A percentile compares a stretch with the other conserved stretches of the same genome.
phyloP scores from a whole-genome alignment of 306 rosid species.

The Pyrus communis region DNA sequence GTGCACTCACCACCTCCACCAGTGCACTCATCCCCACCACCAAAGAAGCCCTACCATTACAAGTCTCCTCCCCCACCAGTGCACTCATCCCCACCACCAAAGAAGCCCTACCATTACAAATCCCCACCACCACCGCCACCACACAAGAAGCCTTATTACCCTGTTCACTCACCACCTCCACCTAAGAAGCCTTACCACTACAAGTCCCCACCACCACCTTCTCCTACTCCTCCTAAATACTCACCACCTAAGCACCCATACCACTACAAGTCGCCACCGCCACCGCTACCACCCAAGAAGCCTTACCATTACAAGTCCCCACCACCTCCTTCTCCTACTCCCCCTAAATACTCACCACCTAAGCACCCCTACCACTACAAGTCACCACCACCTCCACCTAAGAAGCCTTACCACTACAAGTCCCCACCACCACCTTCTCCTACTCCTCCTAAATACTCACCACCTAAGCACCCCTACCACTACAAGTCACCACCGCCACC shows the following conservation, averaged over 20 bases:
- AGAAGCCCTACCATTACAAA: not conserved
- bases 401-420: not conserved
- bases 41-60: too few relatives aligned
- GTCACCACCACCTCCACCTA: slow-evolving; percentile 31
- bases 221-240: too few relatives aligned
- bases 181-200: too few relatives aligned
- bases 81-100: not conserved
- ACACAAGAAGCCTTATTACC: too few relatives aligned
- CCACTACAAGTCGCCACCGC: too few relatives aligned
- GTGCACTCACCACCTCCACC: not conserved
- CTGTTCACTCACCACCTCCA: too few relatives aligned
- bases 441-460: not conserved
- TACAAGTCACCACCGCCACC: slow-evolving; percentile 16
- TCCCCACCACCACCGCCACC: not conserved
- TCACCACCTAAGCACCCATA: too few relatives aligned
- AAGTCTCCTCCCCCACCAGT: not conserved
- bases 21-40: not conserved
- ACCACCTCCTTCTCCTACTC: too few relatives aligned
- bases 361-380: slow-evolving; percentile 1
- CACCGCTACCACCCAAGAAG: too few relatives aligned
- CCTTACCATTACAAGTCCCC: too few relatives aligned
- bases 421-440: slow-evolving; percentile 1
- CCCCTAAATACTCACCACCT: too few relatives aligned
- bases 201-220: too few relatives aligned
- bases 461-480: not conserved